These are phyloP conservation scores for Coffea eugenioides DNA, from an alignment of 257 asterid genomes.

Conservation along the genomic window DNA sequence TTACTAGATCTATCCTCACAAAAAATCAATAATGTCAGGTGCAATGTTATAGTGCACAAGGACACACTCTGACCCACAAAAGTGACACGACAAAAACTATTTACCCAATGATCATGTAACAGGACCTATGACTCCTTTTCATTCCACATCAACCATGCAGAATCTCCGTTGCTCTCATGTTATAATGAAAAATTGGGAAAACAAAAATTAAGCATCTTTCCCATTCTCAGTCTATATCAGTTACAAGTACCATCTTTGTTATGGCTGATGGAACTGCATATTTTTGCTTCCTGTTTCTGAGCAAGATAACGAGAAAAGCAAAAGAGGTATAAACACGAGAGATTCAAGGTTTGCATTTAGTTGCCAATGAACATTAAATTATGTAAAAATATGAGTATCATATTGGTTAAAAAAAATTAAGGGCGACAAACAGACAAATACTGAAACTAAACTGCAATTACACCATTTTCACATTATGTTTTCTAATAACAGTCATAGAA, in stretches of 20 bases:
- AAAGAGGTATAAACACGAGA: background rate
- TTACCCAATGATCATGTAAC: background rate
- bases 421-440: background rate
- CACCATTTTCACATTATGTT: background rate
- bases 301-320: background rate
- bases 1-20: background rate
- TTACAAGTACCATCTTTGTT: background rate
- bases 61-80: background rate
- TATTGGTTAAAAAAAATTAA: background rate
- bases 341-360: background rate
- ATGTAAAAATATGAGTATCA: background rate
- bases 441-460: background rate
- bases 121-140: background rate
- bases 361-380: background rate
- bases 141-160: background rate
- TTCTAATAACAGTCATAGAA: background rate
- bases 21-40: background rate
- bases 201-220: background rate
- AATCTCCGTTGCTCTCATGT: background rate
- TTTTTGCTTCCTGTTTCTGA: background rate
- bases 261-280: background rate
- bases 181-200: background rate
- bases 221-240: background rate
- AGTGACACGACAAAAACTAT: background rate
- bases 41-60: background rate